phyloP scores from a whole-genome alignment of 768 basidiomycete species.

The Kwoniella dejecticola region DNA sequence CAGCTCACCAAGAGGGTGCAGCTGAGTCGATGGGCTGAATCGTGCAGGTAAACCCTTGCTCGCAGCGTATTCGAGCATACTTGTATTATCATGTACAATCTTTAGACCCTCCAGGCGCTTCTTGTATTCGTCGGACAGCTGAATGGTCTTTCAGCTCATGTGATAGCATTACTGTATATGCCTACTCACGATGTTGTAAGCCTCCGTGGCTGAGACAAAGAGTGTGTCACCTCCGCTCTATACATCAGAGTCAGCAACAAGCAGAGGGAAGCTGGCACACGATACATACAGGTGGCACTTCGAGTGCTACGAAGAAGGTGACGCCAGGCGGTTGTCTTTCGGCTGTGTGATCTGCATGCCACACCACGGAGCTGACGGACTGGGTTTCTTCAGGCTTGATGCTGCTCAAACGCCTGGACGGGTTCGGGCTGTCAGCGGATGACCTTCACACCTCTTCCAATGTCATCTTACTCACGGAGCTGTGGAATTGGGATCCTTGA shows the following conservation, averaged over 20 bases:
- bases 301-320: conserved; percentile 23
- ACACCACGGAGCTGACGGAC: conserved; percentile 20
- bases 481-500: conserved; percentile 6
- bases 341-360: conserved; percentile 25
- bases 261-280: conserved; percentile 64
- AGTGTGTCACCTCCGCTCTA: conserved; percentile 62
- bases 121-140: conserved; percentile 64
- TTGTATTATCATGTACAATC: conserved; percentile 64
- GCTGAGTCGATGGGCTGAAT: conserved; percentile 61
- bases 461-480: too few relatives aligned
- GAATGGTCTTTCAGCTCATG: conserved; percentile 11
- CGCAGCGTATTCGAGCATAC: conserved; percentile 60
- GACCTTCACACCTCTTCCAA: too few relatives aligned
- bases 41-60: conserved; percentile 60
- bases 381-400: conserved; percentile 20
- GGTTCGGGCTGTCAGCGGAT: too few relatives aligned
- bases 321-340: conserved; percentile 25
- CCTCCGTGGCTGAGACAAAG: conserved; percentile 65
- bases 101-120: conserved; percentile 64
- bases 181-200: conserved; percentile 58
- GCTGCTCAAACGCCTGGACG: too few relatives aligned
- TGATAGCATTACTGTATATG: background rate
- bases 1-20: conserved; percentile 43
- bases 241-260: conserved; percentile 57
- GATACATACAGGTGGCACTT: conserved; percentile 52